Conservation (phyloP, 208 protist species). For the Trypanosoma caninum region DNA sequence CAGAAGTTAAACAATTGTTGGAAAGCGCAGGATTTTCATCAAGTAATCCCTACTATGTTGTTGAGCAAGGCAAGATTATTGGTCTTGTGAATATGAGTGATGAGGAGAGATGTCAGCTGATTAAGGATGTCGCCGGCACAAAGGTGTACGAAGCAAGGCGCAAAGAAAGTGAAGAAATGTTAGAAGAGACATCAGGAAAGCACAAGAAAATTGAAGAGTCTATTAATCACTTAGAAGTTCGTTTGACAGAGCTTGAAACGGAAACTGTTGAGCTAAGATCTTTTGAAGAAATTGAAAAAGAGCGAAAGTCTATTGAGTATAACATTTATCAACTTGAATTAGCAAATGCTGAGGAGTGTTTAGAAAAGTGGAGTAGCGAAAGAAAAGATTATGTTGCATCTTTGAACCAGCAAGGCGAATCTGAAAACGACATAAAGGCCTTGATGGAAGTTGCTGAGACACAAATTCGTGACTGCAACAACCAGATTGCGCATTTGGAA, state of each 20-base stretch:
- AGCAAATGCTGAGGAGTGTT: conserved; percentile 42
- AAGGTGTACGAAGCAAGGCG: conserved; percentile 96
- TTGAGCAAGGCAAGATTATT: conserved; percentile 98
- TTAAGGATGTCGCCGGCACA: conserved; percentile 98
- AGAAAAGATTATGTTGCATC: conserved; percentile 33
- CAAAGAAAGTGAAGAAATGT: conserved; percentile 92
- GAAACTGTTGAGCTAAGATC: conserved; percentile 94
- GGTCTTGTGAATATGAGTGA: conserved; percentile 96
- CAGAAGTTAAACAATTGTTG: conserved; percentile 94
- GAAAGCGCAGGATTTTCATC: conserved; percentile 98
- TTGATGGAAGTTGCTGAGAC: conserved; percentile 34
- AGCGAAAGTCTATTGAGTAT: conserved; percentile 92
- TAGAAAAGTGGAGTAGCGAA: conserved; percentile 55
- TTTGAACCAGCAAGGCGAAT: conserved; percentile 46
- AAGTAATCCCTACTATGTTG: conserved; percentile 99
- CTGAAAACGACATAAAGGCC: conserved; percentile 38
- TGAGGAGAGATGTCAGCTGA: conserved; percentile 92
- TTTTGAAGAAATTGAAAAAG: conserved; percentile 90
- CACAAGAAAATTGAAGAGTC: conserved; percentile 86
- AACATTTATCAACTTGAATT: conserved; percentile 82
- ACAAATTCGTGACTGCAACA: conserved; percentile 37
- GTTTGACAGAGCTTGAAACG: conserved; percentile 92
- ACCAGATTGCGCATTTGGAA: conserved; percentile 49
- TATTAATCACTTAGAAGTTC: conserved; percentile 91
- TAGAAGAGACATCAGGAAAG: conserved; percentile 90